Evolutionary conservation across 148 eudicot genomes (phyloP).

Genomic region (Camellia sinensis): DNA sequence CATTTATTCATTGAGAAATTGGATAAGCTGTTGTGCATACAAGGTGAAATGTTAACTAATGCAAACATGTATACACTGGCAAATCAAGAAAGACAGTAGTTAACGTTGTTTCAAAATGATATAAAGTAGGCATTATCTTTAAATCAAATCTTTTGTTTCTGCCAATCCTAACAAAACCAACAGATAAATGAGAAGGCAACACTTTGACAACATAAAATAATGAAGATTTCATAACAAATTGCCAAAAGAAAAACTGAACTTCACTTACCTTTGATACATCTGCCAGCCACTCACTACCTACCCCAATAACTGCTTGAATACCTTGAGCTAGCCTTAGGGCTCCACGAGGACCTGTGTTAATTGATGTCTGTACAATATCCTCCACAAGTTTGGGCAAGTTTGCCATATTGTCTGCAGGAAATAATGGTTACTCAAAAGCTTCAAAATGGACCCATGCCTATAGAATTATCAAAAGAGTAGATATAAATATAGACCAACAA

Average conservation of each 20-base stretch:
- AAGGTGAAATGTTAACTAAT: not conserved
- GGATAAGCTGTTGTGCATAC: not conserved
- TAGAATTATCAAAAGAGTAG: not conserved
- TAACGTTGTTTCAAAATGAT: not conserved
- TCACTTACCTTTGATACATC: slow-evolving; percentile 77
- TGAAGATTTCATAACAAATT: not conserved
- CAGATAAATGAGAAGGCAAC: slow-evolving; percentile 2
- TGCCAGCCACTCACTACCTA: slow-evolving; percentile 89
- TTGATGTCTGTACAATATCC: slow-evolving; percentile 88
- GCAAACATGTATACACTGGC: too few species aligned
- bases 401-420: slow-evolving; percentile 62
- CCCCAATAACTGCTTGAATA: slow-evolving; percentile 92
- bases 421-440: slow-evolving; percentile 1
- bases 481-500: not conserved
- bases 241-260: not conserved
- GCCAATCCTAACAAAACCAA: not conserved
- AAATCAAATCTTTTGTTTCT: not conserved
- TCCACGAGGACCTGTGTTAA: slow-evolving; percentile 96
- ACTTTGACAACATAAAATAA: not conserved
- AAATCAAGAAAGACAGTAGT: not conserved
- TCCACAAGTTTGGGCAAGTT: slow-evolving; percentile 82
- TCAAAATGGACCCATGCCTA: not conserved
- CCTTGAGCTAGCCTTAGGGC: slow-evolving; percentile 90
- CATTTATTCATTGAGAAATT: not conserved
- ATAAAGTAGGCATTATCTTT: not conserved